Base-by-base conservation (phyloP, 306 rosid genomes). In the Mucuna pruriens region DNA sequence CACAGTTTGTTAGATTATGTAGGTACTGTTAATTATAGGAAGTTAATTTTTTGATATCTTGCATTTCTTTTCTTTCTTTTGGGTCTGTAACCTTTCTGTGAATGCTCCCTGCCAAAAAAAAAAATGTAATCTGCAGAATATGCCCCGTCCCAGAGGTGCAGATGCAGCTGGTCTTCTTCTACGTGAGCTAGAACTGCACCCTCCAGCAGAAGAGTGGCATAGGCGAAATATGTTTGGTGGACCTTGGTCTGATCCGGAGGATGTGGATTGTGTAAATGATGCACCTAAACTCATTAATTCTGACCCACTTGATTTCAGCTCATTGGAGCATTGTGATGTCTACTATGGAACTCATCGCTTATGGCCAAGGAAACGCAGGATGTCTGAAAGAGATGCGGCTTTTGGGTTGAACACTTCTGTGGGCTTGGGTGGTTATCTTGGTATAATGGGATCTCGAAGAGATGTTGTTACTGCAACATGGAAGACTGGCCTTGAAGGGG, bases 121-220 rank as follows among this genome's bases (percentile, higher is more conserved):
- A 85, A 68, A 61, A 70, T 77, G 74, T 54, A 45, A 23, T 80
- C 33, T 49, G 48, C 87, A 95, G 99, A 89, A 95, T 86, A 95
- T 95, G 99, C 99, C 99, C 64, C 93, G 99, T 83, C 99, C 99
- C 67, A 93, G 99, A 90, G 99, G 99, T 81, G 98, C 98, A 38
- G 99, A 95, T 88, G 99, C 99, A 79, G 98, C 99, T 87, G 99
- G 99, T 81, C 90, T 95, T 71, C 89, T 95, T 75, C 93, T 95
- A 77, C 92, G 99, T 3, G 99, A 95, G 77, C 90, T 95, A 78
- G 99, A 95, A 84, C 98, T 95, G 57, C 98, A 95, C 76, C 99
- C 99, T 68, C 99, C 99, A 23, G 93, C 99, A 12, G 99, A 95
- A 86, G 99, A 95, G 89, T 95, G 99, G 99, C 96, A 95, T 75